phyloP scores from a whole-genome alignment of 2,329 filamentous ascomycete species.

The Xylariaceae sp. region DNA sequence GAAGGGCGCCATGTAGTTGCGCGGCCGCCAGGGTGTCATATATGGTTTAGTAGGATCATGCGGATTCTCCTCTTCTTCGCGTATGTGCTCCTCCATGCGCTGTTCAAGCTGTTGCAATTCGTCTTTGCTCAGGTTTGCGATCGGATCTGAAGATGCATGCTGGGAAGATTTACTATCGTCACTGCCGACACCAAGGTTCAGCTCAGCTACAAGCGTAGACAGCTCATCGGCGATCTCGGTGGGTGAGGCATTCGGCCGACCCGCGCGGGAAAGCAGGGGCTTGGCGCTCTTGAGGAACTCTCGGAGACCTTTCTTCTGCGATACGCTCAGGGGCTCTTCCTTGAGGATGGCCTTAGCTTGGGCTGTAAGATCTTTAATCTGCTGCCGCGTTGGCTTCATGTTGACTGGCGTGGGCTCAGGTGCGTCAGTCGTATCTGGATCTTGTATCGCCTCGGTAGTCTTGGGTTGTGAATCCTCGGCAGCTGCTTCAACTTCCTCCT shows the following conservation, averaged over 20 bases:
- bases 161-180: conserved; percentile 33
- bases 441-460: conserved; percentile 40
- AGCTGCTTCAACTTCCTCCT: conserved; percentile 30
- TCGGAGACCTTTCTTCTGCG: conserved; percentile 77
- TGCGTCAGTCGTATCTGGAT: conserved; percentile 46
- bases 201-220: conserved; percentile 53
- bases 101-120: conserved; percentile 60
- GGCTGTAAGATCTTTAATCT: conserved; percentile 58
- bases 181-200: conserved; percentile 45
- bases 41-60: conserved; percentile 82
- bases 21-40: conserved; percentile 85
- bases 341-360: conserved; percentile 67
- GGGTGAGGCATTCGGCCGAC: conserved; percentile 41
- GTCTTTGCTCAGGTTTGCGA: conserved; percentile 53
- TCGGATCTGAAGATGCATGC: conserved; percentile 28
- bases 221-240: conserved; percentile 60
- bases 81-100: conserved; percentile 66
- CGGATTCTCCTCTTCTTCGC: conserved; percentile 74
- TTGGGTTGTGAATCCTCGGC: conserved; percentile 35
- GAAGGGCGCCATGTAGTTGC: conserved; percentile 87
- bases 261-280: conserved; percentile 63
- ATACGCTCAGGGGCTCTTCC: conserved; percentile 64
- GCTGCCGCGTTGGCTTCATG: conserved; percentile 40
- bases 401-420: conserved; percentile 32
- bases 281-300: conserved; percentile 71